phyloP scores from a whole-genome alignment of 306 rosid species.

The Delonix regia region DNA sequence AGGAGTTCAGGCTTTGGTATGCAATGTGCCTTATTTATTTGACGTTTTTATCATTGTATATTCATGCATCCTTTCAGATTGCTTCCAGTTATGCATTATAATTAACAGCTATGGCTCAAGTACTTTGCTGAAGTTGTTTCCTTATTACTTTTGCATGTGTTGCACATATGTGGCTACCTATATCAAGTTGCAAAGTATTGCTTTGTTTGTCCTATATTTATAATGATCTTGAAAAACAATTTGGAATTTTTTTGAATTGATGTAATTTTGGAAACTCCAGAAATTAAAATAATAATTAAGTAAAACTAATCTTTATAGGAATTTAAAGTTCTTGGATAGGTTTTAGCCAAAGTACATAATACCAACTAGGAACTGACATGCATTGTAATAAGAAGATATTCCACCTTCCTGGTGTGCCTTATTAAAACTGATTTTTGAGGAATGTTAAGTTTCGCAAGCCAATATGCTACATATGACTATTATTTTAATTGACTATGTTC shows the following conservation, averaged over 20 bases:
- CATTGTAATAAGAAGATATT: background rate
- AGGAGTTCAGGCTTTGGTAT: constrained; percentile 99
- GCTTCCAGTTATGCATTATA: constrained; percentile 5
- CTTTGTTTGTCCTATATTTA: background rate
- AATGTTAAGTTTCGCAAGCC: background rate
- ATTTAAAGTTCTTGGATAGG: background rate
- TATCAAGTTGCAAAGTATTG: background rate
- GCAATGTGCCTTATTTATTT: constrained; percentile 26
- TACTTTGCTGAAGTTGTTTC: background rate
- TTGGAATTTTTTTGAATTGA: background rate
- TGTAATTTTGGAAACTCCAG: no score
- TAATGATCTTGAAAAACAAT: background rate
- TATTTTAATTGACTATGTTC: background rate
- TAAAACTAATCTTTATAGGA: background rate
- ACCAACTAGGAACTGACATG: background rate
- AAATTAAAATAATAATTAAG: background rate
- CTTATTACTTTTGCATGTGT: background rate
- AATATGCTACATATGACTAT: background rate
- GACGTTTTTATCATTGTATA: background rate
- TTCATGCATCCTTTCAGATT: background rate
- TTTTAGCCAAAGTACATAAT: background rate
- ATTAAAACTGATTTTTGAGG: no score
- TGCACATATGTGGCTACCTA: background rate
- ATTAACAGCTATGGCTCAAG: background rate
- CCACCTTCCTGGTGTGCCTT: background rate